phyloP scores from a whole-genome alignment of 2,329 filamentous ascomycete genomes.

The Ceratocystis variospora region DNA sequence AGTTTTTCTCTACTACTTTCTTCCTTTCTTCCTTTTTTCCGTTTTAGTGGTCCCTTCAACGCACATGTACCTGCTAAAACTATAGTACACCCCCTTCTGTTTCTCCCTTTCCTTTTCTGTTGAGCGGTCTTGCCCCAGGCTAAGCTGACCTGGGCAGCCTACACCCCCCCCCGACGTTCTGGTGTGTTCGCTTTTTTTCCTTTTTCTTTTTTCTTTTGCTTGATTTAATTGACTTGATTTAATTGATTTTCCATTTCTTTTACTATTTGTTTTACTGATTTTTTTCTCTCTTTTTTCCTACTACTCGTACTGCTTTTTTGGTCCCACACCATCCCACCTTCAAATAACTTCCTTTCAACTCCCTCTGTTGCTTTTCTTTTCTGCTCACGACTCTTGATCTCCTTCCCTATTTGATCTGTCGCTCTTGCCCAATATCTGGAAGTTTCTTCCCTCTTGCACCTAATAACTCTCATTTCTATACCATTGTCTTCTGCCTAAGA shows the following conservation, averaged over 20 bases:
- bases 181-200: slow-evolving; percentile 16
- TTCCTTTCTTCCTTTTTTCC: slow-evolving; percentile 14
- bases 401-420: slow-evolving; percentile 12
- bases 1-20: slow-evolving; percentile 4
- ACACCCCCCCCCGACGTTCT: background rate
- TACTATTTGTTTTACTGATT: background rate
- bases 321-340: slow-evolving; percentile 13
- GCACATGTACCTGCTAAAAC: slow-evolving; percentile 9
- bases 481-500: slow-evolving; percentile 11
- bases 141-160: background rate
- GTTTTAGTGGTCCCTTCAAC: background rate
- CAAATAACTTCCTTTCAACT: slow-evolving; percentile 16
- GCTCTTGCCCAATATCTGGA: background rate
- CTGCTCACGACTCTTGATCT: background rate
- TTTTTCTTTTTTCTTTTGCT: slow-evolving; percentile 14
- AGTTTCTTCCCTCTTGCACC: background rate
- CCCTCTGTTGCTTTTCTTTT: background rate
- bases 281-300: background rate
- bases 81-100: slow-evolving; percentile 19
- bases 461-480: background rate
- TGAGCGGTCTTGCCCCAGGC: slow-evolving; percentile 17
- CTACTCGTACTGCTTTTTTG: background rate
- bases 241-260: background rate
- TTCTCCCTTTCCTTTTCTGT: background rate
- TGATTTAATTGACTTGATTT: too few relatives aligned